Percentiles rank a stretch among this genome's conserved stretches.
These are phyloP conservation scores for Fusarium secorum DNA, from an alignment of 2,329 filamentous ascomycete species.

Conservation along the genomic window DNA sequence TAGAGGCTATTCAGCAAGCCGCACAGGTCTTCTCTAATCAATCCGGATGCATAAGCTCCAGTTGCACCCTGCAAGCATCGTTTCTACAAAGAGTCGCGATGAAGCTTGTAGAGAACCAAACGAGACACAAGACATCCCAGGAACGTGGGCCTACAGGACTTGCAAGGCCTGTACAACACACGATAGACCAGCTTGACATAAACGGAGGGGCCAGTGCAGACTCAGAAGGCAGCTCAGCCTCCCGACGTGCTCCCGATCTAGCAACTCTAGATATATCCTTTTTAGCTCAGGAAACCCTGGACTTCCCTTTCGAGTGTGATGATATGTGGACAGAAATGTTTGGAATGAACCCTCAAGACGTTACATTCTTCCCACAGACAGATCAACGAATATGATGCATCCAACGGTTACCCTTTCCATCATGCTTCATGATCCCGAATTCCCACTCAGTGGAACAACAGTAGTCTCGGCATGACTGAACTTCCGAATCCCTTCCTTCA, in stretches of 20 bases:
- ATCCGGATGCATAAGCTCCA: background rate
- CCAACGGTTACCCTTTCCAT: accelerated
- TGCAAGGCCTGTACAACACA: accelerated
- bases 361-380: background rate
- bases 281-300: background rate
- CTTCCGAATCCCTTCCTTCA: background rate
- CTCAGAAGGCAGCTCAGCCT: background rate
- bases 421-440: accelerated
- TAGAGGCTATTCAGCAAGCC: background rate
- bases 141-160: accelerated
- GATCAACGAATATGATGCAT: background rate
- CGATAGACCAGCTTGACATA: too few species aligned
- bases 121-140: accelerated
- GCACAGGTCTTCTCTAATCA: background rate
- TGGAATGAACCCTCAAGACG: background rate
- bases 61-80: background rate
- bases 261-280: background rate
- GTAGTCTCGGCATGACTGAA: background rate
- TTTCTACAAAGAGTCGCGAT: background rate
- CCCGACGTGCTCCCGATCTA: background rate
- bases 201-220: accelerated
- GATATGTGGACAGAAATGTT: background rate
- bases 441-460: background rate
- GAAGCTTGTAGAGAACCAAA: background rate
- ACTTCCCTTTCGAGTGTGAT: background rate